These are phyloP conservation scores for Termitomyces sp. DNA, from an alignment of 768 basidiomycete species.

Conservation along the genomic window DNA sequence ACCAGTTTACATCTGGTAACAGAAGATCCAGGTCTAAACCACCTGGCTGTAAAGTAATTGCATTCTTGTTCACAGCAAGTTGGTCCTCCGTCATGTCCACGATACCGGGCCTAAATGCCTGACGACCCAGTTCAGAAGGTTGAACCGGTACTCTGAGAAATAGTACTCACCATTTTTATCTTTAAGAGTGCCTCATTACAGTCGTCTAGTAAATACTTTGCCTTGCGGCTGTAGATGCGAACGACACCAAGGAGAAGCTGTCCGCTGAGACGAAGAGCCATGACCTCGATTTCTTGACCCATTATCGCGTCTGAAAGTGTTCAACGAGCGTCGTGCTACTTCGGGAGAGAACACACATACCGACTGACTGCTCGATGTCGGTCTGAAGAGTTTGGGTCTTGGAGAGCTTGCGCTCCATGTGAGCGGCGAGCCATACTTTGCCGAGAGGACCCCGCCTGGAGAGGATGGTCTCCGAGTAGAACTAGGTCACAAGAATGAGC, in stretches of 20 bases:
- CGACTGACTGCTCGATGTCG: slow-evolving; percentile 91
- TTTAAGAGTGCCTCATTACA: slow-evolving; percentile 95
- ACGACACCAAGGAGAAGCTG: slow-evolving; percentile 96
- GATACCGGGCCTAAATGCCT: slow-evolving; percentile 93
- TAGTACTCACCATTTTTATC: slow-evolving; percentile 77
- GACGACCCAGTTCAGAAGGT: slow-evolving; percentile 5
- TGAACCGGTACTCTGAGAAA: not conserved
- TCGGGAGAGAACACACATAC: slow-evolving; percentile 35
- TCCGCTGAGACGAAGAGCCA: slow-evolving; percentile 95
- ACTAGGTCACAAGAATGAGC: slow-evolving; percentile 37
- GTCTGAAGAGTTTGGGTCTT: slow-evolving; percentile 94
- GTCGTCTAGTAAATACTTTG: slow-evolving; percentile 95
- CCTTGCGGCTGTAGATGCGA: slow-evolving; percentile 95
- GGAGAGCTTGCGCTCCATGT: slow-evolving; percentile 97
- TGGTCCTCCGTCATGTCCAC: slow-evolving; percentile 98
- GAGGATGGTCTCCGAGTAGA: slow-evolving; percentile 91
- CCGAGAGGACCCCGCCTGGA: slow-evolving; percentile 92
- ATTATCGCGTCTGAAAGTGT: slow-evolving; percentile 73
- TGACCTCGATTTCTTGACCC: slow-evolving; percentile 86
- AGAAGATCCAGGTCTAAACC: slow-evolving; percentile 78
- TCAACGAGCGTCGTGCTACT: not conserved
- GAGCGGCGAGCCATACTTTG: slow-evolving; percentile 98
- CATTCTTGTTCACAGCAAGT: slow-evolving; percentile 76
- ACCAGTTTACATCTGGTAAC: slow-evolving; percentile 81
- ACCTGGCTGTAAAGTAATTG: slow-evolving; percentile 80